Evolutionary conservation across 495 filamentous ascomycete species (phyloP).

Genomic region (Xylaria longipes): DNA sequence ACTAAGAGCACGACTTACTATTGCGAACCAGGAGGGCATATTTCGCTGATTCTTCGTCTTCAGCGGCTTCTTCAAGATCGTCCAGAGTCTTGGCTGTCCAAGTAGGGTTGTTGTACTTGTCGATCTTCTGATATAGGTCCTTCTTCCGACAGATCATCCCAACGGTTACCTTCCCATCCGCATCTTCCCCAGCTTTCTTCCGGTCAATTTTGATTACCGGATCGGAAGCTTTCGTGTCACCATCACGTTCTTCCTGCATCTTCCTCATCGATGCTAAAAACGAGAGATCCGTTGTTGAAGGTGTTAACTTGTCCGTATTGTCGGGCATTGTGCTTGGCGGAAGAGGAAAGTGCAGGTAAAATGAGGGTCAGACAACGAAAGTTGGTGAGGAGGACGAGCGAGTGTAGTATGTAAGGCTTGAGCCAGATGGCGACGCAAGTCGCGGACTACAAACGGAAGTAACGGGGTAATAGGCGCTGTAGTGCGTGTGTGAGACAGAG

Average conservation of each 20-base stretch:
- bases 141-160: constrained; percentile 4
- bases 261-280: too few species aligned
- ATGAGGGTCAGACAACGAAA: background rate
- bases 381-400: background rate
- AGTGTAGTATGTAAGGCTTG: background rate
- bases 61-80: constrained; percentile 4
- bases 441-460: background rate
- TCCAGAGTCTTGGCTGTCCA: background rate
- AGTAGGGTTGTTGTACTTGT: constrained; percentile 1
- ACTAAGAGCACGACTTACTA: background rate
- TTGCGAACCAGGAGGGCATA: constrained; percentile 1
- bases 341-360: background rate
- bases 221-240: background rate
- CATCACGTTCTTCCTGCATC: background rate
- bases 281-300: too few species aligned
- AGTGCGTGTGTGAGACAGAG: background rate
- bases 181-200: background rate
- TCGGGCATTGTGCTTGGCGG: background rate
- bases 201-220: background rate
- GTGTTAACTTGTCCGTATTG: background rate
- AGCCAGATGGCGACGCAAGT: background rate
- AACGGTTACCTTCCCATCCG: background rate
- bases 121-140: constrained; percentile 1
- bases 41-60: background rate
- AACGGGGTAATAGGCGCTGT: background rate